Evolutionary conservation across 2,329 filamentous ascomycete species (phyloP).

Genomic region (Hawksworthiomyces lignivorus): DNA sequence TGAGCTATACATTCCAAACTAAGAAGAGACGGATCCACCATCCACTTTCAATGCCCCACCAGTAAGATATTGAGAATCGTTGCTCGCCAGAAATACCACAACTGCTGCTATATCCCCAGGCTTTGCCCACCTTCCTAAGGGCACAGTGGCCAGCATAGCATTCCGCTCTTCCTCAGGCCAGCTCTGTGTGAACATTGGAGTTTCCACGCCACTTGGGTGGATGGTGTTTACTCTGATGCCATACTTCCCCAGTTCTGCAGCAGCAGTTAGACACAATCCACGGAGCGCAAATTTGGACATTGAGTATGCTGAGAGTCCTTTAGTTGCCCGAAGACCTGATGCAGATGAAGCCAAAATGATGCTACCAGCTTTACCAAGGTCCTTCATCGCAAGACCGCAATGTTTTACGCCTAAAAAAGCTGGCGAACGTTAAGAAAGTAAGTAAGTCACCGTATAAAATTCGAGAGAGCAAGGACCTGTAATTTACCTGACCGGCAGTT

Average conservation of each 20-base stretch:
- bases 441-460: too few relatives aligned
- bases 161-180: constrained; percentile 1
- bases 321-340: not conserved
- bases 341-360: constrained; percentile 2
- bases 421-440: not conserved
- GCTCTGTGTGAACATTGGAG: constrained; percentile 1
- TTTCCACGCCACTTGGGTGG: constrained; percentile 1
- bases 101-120: not conserved
- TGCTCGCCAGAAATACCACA: not conserved
- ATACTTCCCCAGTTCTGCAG: not conserved
- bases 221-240: constrained; percentile 2
- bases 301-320: not conserved
- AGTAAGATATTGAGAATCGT: not conserved
- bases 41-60: not conserved
- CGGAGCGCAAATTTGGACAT: constrained; percentile 2
- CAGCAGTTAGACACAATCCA: not conserved
- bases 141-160: not conserved
- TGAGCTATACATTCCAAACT: too few relatives aligned
- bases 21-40: constrained; percentile 1
- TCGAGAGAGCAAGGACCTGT: not conserved
- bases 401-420: constrained; percentile 1
- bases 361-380: not conserved
- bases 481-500: not conserved
- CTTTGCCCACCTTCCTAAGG: not conserved
- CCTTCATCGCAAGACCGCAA: not conserved